Evolutionary conservation across 306 rosid genomes (phyloP).

Genomic region (Ziziphus jujuba): DNA sequence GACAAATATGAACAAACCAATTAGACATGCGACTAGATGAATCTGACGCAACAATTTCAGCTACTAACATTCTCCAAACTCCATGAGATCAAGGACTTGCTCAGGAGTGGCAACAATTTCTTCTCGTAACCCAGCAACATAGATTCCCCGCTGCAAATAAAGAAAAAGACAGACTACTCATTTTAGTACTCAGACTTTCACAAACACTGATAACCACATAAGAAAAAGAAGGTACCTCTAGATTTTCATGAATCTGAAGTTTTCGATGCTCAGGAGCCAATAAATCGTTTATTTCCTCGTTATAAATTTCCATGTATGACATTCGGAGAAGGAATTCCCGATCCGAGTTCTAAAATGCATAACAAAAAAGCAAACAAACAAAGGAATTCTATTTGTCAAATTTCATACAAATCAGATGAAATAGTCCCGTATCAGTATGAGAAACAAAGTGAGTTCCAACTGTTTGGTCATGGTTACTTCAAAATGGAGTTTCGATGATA

Average conservation of each 20-base stretch:
- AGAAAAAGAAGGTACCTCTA: conserved; percentile 54
- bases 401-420: too few species aligned
- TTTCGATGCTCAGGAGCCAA: conserved; percentile 94
- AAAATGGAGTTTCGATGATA: neutral
- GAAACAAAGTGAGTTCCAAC: neutral
- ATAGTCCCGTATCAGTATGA: neutral
- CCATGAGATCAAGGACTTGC: conserved; percentile 83
- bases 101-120: conserved; percentile 92
- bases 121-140: conserved; percentile 93
- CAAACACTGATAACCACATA: conserved; percentile 1
- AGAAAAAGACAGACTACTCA: conserved; percentile 22
- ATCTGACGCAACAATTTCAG: neutral
- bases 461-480: neutral
- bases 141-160: conserved; percentile 80
- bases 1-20: conserved; percentile 1
- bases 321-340: conserved; percentile 92
- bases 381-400: neutral
- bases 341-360: conserved; percentile 55
- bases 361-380: neutral
- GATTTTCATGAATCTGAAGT: conserved; percentile 92
- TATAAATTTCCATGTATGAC: conserved; percentile 98
- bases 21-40: conserved; percentile 10
- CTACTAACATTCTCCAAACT: conserved; percentile 80
- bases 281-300: conserved; percentile 92
- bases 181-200: conserved; percentile 9